phyloP scores from a whole-genome alignment of 164 flowering plant species.

The Chimonanthus praecox region DNA sequence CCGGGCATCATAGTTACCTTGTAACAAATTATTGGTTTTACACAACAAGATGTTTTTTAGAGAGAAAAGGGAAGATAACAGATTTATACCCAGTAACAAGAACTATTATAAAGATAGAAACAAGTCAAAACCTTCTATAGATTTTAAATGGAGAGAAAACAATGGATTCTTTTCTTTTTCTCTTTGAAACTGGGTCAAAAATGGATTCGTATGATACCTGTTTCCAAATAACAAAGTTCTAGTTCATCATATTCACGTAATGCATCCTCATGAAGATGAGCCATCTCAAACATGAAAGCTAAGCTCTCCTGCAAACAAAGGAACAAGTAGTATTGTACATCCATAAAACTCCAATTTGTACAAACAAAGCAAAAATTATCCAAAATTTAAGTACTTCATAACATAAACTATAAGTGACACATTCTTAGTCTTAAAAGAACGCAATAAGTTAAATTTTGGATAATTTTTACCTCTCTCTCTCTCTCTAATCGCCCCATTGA shows the following conservation, averaged over 20 bases:
- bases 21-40: background rate
- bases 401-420: background rate
- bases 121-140: background rate
- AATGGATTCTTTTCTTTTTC: too few relatives aligned
- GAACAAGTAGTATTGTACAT: background rate
- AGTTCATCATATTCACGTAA: conserved; percentile 95
- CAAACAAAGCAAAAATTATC: background rate
- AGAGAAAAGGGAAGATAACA: too few relatives aligned
- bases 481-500: too few relatives aligned
- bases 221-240: conserved; percentile 92
- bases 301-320: conserved; percentile 74
- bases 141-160: too few relatives aligned
- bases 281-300: conserved; percentile 98
- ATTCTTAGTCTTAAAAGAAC: too few relatives aligned
- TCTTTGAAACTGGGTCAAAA: background rate
- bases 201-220: conserved; percentile 37
- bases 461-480: too few relatives aligned
- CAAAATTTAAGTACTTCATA: background rate
- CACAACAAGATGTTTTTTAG: background rate
- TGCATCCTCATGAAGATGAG: conserved; percentile 96
- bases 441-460: too few relatives aligned
- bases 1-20: background rate
- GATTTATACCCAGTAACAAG: background rate
- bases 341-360: background rate
- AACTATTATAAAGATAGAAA: too few relatives aligned